Evolutionary conservation across 306 rosid species (phyloP).

Genomic region (Argentina anserina): DNA sequence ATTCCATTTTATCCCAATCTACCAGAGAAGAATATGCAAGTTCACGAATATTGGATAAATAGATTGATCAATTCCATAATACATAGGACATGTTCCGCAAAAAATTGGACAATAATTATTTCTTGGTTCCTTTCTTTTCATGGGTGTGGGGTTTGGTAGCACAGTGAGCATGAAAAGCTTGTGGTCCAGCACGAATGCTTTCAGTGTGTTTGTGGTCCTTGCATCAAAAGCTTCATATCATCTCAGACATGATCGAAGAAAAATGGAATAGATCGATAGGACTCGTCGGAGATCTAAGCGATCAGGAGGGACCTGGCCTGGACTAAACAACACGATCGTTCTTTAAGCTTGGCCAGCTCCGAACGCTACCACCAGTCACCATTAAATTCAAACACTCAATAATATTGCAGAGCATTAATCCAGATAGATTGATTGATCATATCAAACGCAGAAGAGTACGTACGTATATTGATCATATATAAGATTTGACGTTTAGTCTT

Average conservation of each 20-base stretch:
- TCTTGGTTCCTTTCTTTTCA: background rate
- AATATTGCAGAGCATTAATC: background rate
- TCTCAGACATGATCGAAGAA: background rate
- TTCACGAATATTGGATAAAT: background rate
- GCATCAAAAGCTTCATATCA: constrained; percentile 38
- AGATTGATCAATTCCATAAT: background rate
- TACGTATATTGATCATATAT: background rate
- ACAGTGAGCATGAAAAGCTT: constrained; percentile 36
- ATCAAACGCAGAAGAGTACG: background rate
- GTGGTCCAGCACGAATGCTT: constrained; percentile 46
- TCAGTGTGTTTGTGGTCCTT: constrained; percentile 78
- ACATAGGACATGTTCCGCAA: background rate
- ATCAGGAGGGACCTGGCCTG: constrained; percentile 4
- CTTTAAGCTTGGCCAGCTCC: background rate
- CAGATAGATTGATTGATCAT: background rate
- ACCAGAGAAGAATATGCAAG: background rate
- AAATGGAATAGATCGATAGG: background rate
- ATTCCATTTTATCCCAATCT: background rate
- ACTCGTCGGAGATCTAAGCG: background rate
- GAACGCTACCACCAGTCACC: background rate
- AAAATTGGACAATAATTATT: background rate
- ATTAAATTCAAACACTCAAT: background rate
- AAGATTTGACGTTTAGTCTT: background rate
- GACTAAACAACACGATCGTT: background rate
- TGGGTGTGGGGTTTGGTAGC: constrained; percentile 20